These are phyloP conservation scores for Nannizzia gypsea DNA, from an alignment of 2,329 filamentous ascomycete species.

Conservation along the genomic window DNA sequence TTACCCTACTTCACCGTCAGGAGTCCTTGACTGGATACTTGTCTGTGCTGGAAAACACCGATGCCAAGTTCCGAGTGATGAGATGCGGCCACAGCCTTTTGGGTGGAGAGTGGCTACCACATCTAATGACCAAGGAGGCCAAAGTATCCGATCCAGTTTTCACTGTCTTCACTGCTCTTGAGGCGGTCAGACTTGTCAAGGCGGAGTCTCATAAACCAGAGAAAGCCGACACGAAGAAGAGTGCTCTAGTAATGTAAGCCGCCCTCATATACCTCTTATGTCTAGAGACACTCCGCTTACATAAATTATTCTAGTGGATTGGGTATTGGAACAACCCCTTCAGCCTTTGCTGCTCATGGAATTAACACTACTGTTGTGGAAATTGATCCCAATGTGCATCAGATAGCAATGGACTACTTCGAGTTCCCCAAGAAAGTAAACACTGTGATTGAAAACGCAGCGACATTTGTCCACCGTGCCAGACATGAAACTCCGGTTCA, in stretches of 20 bases:
- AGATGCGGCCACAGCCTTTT: slow-evolving; percentile 90
- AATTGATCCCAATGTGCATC: slow-evolving; percentile 79
- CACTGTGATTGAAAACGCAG: slow-evolving; percentile 70
- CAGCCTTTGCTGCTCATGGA: slow-evolving; percentile 73
- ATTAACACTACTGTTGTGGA: slow-evolving; percentile 91
- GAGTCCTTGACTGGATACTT: slow-evolving; percentile 89
- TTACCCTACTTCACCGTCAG: slow-evolving; percentile 63
- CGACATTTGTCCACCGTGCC: slow-evolving; percentile 49
- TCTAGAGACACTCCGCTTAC: neutral
- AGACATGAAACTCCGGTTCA: slow-evolving; percentile 36
- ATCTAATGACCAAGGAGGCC: slow-evolving; percentile 39
- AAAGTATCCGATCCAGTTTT: slow-evolving; percentile 76
- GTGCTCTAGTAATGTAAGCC: slow-evolving; percentile 72
- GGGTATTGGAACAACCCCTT: slow-evolving; percentile 82
- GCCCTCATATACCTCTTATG: neutral
- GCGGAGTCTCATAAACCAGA: slow-evolving; percentile 28
- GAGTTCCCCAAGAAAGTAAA: slow-evolving; percentile 63
- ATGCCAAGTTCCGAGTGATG: slow-evolving; percentile 64
- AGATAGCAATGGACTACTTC: slow-evolving; percentile 76
- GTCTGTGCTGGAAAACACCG: slow-evolving; percentile 68
- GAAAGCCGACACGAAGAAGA: slow-evolving; percentile 52
- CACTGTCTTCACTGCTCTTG: slow-evolving; percentile 88
- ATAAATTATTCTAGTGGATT: slow-evolving; percentile 54
- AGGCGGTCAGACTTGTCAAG: slow-evolving; percentile 74
- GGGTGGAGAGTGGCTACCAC: slow-evolving; percentile 73